Base-by-base conservation (phyloP, 192 early-diverging fungal genomes). In the Mortierella antarctica region DNA sequence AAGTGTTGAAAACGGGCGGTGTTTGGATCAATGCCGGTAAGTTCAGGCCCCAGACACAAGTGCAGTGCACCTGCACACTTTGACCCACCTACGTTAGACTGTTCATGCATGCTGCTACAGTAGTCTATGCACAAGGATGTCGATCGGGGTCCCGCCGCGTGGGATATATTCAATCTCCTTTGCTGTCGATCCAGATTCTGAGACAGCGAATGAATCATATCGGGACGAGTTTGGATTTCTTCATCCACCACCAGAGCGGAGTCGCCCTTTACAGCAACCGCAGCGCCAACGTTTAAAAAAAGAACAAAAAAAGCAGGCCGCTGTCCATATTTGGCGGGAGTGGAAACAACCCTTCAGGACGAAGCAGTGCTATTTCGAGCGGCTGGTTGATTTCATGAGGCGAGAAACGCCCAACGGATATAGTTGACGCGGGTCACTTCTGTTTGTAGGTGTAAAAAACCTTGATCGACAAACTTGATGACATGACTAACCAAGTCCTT, bases 11-110 rank as follows among this genome's bases (percentile, higher is more conserved):
- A 74, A 86, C 89, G 10, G 91, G 90, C 31, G 95, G 92, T 3
- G 81, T 93, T 39, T 96, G 95, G 95, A 94, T 96, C 63, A 96
- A 96, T 71, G 78, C 93, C 18, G 90, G 89, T 89, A 83, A 74
- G 82, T 6, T 7, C 47, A 31, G 31, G 31, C 31, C 31, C 31
- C 31, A 31, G 3, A 31, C 31, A 31, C 31, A 31, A 31, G 31
- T 31, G 31, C 31, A 31, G 31, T 31, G 31, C 31, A 31, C 31
- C 31, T 31, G 31, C 31, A 31, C 31, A 31, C 31, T 31, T 31
- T 31, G 31, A 31, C 31, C 31, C 31, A 31, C 31, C 31, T 31
- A 3, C 31, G 31, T 31, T 31, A 31, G 31, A 31, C 31, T 31
- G 31, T 31, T 31, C 31, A 31, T 31, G 31, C 1, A 3, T 31